Percentiles rank a stretch among this genome's conserved stretches.
Evolutionary conservation across 2,329 filamentous ascomycete genomes (phyloP).

Genomic region (Ascosphaera aggregata): DNA sequence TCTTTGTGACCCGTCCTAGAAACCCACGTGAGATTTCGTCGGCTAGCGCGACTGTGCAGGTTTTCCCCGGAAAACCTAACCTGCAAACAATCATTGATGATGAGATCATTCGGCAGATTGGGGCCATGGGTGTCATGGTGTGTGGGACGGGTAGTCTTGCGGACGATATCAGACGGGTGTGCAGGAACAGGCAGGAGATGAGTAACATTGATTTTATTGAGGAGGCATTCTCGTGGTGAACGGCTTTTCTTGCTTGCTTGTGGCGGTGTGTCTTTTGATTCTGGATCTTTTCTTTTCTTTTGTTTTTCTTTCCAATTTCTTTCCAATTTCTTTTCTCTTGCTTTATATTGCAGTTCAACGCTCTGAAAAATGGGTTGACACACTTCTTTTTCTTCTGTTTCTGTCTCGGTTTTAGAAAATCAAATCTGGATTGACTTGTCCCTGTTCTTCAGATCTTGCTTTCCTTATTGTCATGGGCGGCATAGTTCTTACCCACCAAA

Average conservation of each 20-base stretch:
- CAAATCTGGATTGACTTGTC: too few species aligned
- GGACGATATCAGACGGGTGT: slow-evolving; percentile 50
- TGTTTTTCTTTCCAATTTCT: too few species aligned
- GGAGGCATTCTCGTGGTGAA: slow-evolving; percentile 40
- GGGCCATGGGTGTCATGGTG: slow-evolving; percentile 70
- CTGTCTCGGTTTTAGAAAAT: too few species aligned
- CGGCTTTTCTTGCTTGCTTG: not conserved
- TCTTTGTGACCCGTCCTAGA: slow-evolving; percentile 77
- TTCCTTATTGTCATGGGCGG: too few species aligned
- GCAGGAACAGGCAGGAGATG: slow-evolving; percentile 35
- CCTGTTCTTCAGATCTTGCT: too few species aligned
- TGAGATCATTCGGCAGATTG: slow-evolving; percentile 61
- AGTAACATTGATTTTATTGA: slow-evolving; percentile 52
- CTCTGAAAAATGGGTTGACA: too few species aligned
- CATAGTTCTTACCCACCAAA: too few species aligned
- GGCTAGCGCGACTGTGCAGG: slow-evolving; percentile 58
- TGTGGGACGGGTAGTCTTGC: slow-evolving; percentile 54
- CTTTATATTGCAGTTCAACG: too few species aligned
- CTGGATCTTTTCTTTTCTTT: not conserved
- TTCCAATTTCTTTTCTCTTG: too few species aligned
- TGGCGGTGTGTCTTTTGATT: not conserved
- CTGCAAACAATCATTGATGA: slow-evolving; percentile 54
- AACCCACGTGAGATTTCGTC: slow-evolving; percentile 62
- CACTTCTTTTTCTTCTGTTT: too few species aligned
- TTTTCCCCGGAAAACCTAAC: slow-evolving; percentile 78